phyloP scores from a whole-genome alignment of 148 eudicot species.

The Beta vulgaris region DNA sequence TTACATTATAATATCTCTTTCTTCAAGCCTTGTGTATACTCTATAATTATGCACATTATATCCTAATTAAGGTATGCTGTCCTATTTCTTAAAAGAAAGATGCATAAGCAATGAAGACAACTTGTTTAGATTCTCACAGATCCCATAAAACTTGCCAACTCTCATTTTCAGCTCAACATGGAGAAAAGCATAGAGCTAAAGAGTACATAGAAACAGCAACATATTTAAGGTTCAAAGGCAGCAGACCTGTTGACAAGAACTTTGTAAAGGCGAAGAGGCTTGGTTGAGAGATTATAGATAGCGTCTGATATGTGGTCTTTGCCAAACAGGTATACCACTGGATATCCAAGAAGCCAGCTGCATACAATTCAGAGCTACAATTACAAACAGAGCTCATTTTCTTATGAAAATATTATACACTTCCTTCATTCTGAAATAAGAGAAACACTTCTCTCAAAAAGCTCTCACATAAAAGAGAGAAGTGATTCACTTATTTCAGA shows the following conservation, averaged over 20 bases:
- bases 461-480: too few relatives aligned
- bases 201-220: background rate
- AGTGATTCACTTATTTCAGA: too few relatives aligned
- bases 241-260: constrained; percentile 63
- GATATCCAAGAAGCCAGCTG: constrained; percentile 99
- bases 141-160: background rate
- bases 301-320: constrained; percentile 72
- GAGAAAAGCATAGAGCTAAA: background rate
- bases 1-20: too few relatives aligned
- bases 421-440: too few relatives aligned
- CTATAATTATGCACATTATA: too few relatives aligned
- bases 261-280: constrained; percentile 72
- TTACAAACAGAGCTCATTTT: background rate
- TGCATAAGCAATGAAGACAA: background rate
- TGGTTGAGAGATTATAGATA: constrained; percentile 78
- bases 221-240: constrained; percentile 3
- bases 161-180: background rate
- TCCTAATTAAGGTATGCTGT: too few relatives aligned
- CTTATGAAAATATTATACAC: background rate
- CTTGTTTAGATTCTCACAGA: background rate
- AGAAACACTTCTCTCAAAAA: too few relatives aligned
- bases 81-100: too few relatives aligned
- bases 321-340: constrained; percentile 76
- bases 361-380: constrained; percentile 17
- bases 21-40: too few relatives aligned